These are phyloP conservation scores for Colletotrichum karsti DNA, from an alignment of 2,329 filamentous ascomycete species.

Conservation along the genomic window DNA sequence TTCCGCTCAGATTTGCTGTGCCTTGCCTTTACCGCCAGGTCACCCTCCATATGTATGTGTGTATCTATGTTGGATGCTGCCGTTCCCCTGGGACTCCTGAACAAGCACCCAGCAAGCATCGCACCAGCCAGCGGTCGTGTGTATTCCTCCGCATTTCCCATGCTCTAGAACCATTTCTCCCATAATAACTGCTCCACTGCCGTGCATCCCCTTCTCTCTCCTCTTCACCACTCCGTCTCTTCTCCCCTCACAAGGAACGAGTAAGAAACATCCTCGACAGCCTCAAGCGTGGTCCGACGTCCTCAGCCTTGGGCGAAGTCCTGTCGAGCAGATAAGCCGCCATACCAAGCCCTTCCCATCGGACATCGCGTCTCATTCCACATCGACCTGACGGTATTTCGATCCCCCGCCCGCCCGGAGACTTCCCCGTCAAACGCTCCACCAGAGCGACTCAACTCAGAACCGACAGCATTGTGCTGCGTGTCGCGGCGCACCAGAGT, in stretches of 20 bases:
- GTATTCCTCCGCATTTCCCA: slow-evolving; percentile 22
- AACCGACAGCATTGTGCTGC: slow-evolving; percentile 13
- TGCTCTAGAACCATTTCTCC: not conserved
- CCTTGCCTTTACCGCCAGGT: not conserved
- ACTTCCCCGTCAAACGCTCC: not conserved
- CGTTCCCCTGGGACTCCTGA: not conserved
- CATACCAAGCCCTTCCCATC: not conserved
- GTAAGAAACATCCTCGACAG: slow-evolving; percentile 11
- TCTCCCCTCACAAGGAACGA: not conserved
- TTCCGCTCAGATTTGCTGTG: not conserved
- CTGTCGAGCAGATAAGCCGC: not conserved
- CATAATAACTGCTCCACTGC: slow-evolving; percentile 30
- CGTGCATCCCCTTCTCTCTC: slow-evolving; percentile 12
- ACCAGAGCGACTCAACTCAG: not conserved
- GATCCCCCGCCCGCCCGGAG: not conserved
- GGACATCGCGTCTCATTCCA: not conserved
- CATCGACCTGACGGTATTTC: not conserved
- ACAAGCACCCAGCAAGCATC: not conserved
- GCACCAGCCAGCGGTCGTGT: slow-evolving; percentile 4
- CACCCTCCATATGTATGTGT: not conserved
- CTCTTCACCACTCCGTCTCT: slow-evolving; percentile 3
- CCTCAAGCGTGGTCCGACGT: slow-evolving; percentile 9
- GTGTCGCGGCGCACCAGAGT: slow-evolving; percentile 19
- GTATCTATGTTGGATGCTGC: not conserved
- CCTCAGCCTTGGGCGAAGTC: not conserved